phyloP scores from a whole-genome alignment of 2,329 filamentous ascomycete genomes.

The Rhytidhysteron rufulum region DNA sequence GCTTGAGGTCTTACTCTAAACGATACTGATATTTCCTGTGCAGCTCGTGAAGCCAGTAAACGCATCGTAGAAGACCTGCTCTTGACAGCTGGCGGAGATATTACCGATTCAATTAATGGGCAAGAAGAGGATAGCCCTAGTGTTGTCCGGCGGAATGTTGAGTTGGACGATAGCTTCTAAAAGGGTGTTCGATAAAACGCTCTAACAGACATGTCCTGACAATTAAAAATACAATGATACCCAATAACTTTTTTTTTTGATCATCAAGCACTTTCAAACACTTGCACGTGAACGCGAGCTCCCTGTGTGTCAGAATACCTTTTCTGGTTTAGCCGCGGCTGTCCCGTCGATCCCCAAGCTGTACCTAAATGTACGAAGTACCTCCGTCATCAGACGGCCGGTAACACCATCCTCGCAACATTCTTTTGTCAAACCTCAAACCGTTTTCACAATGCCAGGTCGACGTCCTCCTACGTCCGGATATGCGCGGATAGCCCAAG shows the following conservation, averaged over 20 bases:
- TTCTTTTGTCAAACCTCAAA: constrained; percentile 3
- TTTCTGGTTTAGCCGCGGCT: no score
- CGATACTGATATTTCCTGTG: no score
- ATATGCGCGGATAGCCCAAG: constrained; percentile 51
- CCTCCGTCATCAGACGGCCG: constrained; percentile 4
- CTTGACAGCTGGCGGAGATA: constrained; percentile 65
- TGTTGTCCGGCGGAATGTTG: constrained; percentile 42
- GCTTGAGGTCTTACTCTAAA: no score
- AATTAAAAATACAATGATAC: neutral
- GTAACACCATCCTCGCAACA: neutral
- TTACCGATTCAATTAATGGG: constrained; percentile 43
- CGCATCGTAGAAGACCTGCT: constrained; percentile 78
- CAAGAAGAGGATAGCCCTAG: constrained; percentile 46
- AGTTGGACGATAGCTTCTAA: constrained; percentile 48
- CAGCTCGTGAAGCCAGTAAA: constrained; percentile 74
- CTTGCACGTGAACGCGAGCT: no score
- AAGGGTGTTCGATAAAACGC: no score
- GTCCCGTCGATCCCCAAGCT: no score
- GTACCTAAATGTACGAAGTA: no score
- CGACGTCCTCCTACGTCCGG: constrained; percentile 45
- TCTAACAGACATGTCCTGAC: no score
- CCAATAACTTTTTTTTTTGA: no score
- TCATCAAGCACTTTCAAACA: no score
- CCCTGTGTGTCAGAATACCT: no score
- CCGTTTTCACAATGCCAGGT: constrained; percentile 24